These are phyloP conservation scores for Rutidosis leptorrhynchoides DNA, from an alignment of 129 eudicot genomes.

Conservation along the genomic window DNA sequence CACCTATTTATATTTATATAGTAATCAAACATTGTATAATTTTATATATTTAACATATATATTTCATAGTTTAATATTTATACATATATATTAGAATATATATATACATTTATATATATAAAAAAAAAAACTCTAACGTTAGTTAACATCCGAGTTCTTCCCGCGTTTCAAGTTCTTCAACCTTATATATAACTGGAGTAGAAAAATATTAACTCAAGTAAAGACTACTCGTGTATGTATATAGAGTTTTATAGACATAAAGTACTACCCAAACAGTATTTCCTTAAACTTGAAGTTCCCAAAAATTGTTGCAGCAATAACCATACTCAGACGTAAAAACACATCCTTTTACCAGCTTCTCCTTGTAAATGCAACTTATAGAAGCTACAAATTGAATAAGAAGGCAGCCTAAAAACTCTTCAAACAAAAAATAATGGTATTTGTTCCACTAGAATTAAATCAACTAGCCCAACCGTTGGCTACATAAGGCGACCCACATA, in stretches of 20 bases:
- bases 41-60: too few species aligned
- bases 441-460: neutral
- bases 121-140: too few species aligned
- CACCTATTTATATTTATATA: too few species aligned
- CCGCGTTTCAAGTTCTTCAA: too few species aligned
- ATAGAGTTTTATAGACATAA: neutral
- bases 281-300: neutral
- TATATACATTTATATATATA: too few species aligned
- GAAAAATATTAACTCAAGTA: too few species aligned
- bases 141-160: too few species aligned
- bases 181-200: too few species aligned
- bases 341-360: constrained; percentile 5
- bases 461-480: neutral
- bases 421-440: neutral
- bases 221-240: neutral
- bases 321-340: neutral
- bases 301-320: neutral
- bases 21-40: too few species aligned
- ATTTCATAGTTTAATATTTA: too few species aligned
- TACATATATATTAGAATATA: too few species aligned
- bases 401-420: constrained; percentile 6
- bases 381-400: constrained; percentile 4
- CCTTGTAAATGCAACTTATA: neutral
- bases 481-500: constrained; percentile 87
- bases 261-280: neutral